These are phyloP conservation scores for Linum lewisii DNA, from an alignment of 345 rosid species.

Conservation along the genomic window DNA sequence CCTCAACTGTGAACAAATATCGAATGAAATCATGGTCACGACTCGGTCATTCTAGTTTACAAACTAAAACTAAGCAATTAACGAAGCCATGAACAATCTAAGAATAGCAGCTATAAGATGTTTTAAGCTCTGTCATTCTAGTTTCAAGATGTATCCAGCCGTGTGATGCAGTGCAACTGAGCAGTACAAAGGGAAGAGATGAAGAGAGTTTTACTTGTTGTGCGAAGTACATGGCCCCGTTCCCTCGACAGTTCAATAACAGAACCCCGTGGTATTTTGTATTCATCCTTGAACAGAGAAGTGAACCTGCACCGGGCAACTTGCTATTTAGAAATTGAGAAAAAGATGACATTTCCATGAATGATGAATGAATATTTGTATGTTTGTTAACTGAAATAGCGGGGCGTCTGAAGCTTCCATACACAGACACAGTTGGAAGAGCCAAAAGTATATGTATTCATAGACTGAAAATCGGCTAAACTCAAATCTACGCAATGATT, in stretches of 20 bases:
- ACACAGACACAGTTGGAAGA: no score
- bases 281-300: constrained; percentile 83
- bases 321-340: not conserved
- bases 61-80: not conserved
- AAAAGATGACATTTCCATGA: not conserved
- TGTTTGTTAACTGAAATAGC: no score
- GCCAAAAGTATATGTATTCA: no score
- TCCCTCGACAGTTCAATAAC: constrained; percentile 64
- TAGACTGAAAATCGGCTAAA: no score
- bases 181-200: not conserved
- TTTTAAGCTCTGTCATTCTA: not conserved
- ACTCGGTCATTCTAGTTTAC: not conserved
- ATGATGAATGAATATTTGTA: not conserved
- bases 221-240: constrained; percentile 48
- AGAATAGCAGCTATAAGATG: not conserved
- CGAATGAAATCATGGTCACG: not conserved
- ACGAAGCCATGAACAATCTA: not conserved
- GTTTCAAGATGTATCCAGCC: not conserved
- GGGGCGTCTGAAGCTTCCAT: no score
- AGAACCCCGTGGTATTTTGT: constrained; percentile 69
- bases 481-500: not conserved
- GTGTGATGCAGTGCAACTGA: not conserved
- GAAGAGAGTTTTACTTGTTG: constrained; percentile 41
- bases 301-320: constrained; percentile 45
- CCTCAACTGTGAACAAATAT: constrained; percentile 41